Evolutionary conservation across 257 asterid genomes (phyloP).

Genomic region (Solanum clarkiae): DNA sequence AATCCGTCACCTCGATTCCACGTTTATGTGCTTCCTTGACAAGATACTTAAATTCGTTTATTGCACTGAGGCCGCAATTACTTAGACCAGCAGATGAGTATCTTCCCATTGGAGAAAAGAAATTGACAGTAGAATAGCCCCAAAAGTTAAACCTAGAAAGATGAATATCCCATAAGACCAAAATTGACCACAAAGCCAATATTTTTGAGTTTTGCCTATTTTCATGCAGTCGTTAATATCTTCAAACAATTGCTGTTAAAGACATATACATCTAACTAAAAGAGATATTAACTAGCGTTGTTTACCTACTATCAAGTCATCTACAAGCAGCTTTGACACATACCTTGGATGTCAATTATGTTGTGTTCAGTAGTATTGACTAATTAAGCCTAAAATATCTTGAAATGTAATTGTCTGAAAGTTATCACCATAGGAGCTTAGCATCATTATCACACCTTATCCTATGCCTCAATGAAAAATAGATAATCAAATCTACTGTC

Average conservation of each 20-base stretch:
- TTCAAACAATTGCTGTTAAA: background rate
- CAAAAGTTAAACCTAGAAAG: slow-evolving; percentile 80
- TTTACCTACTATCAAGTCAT: background rate
- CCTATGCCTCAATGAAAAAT: background rate
- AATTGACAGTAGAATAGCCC: slow-evolving; percentile 95
- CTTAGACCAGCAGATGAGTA: slow-evolving; percentile 54
- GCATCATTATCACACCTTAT: background rate
- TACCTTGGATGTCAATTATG: background rate
- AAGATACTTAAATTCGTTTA: slow-evolving; percentile 77
- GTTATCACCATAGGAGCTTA: background rate
- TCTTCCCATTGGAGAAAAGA: slow-evolving; percentile 96
- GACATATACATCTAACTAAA: background rate
- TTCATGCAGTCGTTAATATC: background rate
- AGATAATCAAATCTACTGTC: background rate
- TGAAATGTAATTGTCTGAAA: background rate
- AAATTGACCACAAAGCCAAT: background rate
- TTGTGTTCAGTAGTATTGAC: background rate
- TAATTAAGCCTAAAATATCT: background rate
- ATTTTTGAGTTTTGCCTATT: background rate
- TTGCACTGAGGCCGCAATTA: slow-evolving; percentile 59
- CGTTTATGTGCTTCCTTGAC: slow-evolving; percentile 91
- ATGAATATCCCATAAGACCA: background rate
- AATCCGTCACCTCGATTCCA: slow-evolving; percentile 71
- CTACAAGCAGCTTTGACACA: background rate
- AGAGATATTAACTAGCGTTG: background rate